A percentile compares a stretch with the other conserved stretches of the same genome.
These are phyloP conservation scores for Cordyceps farinosa DNA, from an alignment of 2,329 filamentous ascomycete species.

Conservation along the genomic window DNA sequence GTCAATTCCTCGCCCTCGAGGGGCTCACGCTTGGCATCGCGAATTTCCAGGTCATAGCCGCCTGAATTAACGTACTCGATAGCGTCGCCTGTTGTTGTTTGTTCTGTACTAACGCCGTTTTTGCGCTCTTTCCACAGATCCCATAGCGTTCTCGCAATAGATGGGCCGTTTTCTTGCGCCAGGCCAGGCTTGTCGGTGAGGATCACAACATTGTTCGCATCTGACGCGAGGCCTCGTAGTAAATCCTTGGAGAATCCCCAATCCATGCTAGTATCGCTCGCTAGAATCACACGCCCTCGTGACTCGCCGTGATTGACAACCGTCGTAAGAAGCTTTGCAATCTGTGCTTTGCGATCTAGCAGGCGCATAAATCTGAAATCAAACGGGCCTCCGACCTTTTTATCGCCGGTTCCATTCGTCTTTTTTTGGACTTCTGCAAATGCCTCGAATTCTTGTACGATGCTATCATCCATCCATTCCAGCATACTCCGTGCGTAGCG, in stretches of 20 bases:
- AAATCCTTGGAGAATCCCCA: constrained; percentile 93
- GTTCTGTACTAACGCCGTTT: constrained; percentile 60
- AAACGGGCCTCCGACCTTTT: constrained; percentile 68
- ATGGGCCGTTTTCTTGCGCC: constrained; percentile 41
- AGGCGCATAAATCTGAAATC: constrained; percentile 84
- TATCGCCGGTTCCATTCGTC: constrained; percentile 44
- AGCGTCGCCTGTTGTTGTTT: constrained; percentile 50
- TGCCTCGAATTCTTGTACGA: constrained; percentile 86
- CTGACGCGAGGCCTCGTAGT: constrained; percentile 68
- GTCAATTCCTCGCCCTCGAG: constrained; percentile 73
- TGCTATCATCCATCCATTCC: constrained; percentile 98
- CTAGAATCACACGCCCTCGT: constrained; percentile 73
- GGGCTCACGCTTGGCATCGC: constrained; percentile 58
- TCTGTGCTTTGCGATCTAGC: constrained; percentile 75
- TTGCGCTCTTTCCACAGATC: constrained; percentile 69
- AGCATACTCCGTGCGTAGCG: constrained; percentile 91
- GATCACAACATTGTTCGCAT: constrained; percentile 78
- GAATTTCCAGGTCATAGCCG: constrained; percentile 59
- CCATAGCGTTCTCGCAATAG: constrained; percentile 74
- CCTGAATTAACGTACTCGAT: constrained; percentile 65
- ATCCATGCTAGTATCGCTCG: constrained; percentile 83
- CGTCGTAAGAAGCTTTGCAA: constrained; percentile 63
- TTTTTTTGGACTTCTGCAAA: constrained; percentile 52
- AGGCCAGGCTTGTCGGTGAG: constrained; percentile 70
- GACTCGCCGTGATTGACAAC: constrained; percentile 39